phyloP scores from a whole-genome alignment of 768 basidiomycete species.

The Leccinum barrowsii region DNA sequence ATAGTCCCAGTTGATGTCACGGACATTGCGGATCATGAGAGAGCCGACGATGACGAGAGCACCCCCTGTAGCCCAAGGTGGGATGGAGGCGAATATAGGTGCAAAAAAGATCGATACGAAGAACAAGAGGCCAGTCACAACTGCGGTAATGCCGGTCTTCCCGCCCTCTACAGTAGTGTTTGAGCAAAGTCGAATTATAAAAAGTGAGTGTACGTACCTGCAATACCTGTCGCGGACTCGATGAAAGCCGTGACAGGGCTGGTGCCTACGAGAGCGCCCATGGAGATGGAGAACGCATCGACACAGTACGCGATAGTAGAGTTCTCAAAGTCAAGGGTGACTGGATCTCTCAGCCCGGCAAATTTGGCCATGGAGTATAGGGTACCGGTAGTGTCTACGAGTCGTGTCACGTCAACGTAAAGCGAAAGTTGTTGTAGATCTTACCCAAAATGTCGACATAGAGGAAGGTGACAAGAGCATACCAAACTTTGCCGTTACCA shows the following conservation, averaged over 20 bases:
- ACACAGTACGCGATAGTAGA: conserved; percentile 81
- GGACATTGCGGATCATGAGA: conserved; percentile 83
- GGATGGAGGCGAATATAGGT: conserved; percentile 85
- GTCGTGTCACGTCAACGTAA: not conserved
- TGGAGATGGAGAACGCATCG: conserved; percentile 76
- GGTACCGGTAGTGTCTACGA: conserved; percentile 54
- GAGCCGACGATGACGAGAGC: conserved; percentile 85
- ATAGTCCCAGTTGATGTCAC: conserved; percentile 88
- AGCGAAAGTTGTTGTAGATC: conserved; percentile 15
- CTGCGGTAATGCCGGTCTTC: conserved; percentile 79
- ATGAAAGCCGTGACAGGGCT: conserved; percentile 82
- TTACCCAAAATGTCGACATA: conserved; percentile 82
- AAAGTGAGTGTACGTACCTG: conserved; percentile 38
- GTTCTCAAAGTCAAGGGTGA: conserved; percentile 84
- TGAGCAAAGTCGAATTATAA: not conserved
- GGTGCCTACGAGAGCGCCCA: conserved; percentile 76
- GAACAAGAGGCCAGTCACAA: conserved; percentile 70
- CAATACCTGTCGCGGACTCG: conserved; percentile 79
- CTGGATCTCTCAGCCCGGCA: conserved; percentile 76
- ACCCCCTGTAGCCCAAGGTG: conserved; percentile 84
- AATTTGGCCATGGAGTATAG: conserved; percentile 91
- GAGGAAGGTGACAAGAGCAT: conserved; percentile 84
- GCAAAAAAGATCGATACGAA: conserved; percentile 85
- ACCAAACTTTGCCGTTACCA: conserved; percentile 76
- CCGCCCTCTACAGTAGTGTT: conserved; percentile 61